Evolutionary conservation across 1,139 yeast genomes (phyloP).

Genomic region (Yamadazyma aaseri): DNA sequence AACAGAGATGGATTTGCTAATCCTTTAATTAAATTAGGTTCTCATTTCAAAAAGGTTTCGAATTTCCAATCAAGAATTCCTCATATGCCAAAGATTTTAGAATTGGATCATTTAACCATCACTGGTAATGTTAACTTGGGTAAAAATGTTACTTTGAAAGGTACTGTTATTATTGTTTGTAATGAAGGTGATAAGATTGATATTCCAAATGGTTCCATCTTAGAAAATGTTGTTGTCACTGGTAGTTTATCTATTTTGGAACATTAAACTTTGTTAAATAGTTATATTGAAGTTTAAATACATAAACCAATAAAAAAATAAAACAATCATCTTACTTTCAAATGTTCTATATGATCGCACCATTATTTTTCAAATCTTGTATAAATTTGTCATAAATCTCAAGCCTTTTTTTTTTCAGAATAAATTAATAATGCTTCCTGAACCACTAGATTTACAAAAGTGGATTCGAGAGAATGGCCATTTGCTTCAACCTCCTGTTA

Average conservation of each 20-base stretch:
- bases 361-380: too few relatives aligned
- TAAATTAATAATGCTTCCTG: conserved; percentile 52
- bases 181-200: conserved; percentile 96
- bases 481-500: conserved; percentile 85
- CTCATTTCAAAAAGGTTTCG: conserved; percentile 92
- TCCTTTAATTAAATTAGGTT: conserved; percentile 93
- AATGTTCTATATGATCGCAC: too few relatives aligned
- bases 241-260: conserved; percentile 95
- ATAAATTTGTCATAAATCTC: conserved; percentile 1
- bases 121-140: conserved; percentile 96
- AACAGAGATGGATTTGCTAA: conserved; percentile 83
- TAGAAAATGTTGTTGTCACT: conserved; percentile 95
- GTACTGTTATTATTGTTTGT: conserved; percentile 96
- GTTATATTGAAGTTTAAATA: too few relatives aligned
- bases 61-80: conserved; percentile 89
- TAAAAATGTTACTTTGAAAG: conserved; percentile 86
- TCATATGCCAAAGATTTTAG: conserved; percentile 94
- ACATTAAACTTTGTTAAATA: conserved; percentile 49
- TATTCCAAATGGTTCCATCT: conserved; percentile 91
- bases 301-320: too few relatives aligned
- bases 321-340: too few relatives aligned
- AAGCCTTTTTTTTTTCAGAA: too few relatives aligned
- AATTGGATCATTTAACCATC: conserved; percentile 93
- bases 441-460: conserved; percentile 71
- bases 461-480: conserved; percentile 81